Percentiles rank a stretch among this genome's conserved stretches.
phyloP scores from a whole-genome alignment of 2,329 filamentous ascomycete species.

The Fusarium vanettenii region DNA sequence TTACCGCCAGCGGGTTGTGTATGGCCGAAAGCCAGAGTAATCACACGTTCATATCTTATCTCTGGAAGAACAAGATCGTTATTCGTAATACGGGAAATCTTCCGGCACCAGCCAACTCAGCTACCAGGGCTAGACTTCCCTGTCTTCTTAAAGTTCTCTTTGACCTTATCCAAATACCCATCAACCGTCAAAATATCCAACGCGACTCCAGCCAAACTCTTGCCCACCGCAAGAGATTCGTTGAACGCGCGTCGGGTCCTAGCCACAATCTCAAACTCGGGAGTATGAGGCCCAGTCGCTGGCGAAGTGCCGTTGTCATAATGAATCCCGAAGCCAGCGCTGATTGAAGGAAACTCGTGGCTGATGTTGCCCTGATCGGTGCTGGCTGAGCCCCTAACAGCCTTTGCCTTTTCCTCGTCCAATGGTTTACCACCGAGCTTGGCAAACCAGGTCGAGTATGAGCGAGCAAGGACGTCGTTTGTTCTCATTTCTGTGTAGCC shows the following conservation, averaged over 20 bases:
- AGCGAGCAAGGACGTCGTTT: not conserved
- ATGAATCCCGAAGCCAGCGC: not conserved
- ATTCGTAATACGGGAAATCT: not conserved
- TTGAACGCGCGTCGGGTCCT: not conserved
- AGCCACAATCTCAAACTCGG: not conserved
- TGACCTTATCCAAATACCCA: not conserved
- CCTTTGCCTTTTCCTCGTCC: not conserved
- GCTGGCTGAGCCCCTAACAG: not conserved
- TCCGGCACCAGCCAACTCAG: not conserved
- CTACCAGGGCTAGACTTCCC: not conserved
- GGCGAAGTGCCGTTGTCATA: not conserved
- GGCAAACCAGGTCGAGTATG: not conserved
- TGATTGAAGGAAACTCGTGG: not conserved
- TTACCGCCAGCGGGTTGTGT: constrained; percentile 46
- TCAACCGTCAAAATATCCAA: not conserved
- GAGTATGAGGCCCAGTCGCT: not conserved
- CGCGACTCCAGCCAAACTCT: not conserved
- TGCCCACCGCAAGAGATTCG: not conserved
- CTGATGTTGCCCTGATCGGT: not conserved
- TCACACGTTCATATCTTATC: too few species aligned
- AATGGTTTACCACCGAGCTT: not conserved
- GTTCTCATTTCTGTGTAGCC: not conserved
- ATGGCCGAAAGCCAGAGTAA: constrained; percentile 35
- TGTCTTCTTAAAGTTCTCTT: not conserved
- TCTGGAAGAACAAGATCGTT: too few species aligned